Evolutionary conservation across 2,329 filamentous ascomycete species (phyloP), one percentile per base, ranked within the genome.

Genomic region (Teratosphaeria destructans): DNA sequence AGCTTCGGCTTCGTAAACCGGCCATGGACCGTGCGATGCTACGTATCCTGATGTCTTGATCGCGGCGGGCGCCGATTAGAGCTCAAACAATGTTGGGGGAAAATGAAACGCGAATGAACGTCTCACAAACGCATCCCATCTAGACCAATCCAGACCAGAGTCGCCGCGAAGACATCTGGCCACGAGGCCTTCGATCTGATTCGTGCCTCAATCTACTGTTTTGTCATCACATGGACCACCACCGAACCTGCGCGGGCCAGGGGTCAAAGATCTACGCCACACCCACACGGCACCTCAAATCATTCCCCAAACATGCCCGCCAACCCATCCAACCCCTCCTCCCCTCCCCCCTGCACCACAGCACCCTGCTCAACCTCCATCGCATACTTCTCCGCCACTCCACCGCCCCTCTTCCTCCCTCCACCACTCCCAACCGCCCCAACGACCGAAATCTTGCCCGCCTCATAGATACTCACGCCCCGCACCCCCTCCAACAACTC

Each of bases 401-500:
- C 57, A 49, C 19, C n/a, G n/a, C 16, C 2, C n/a, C 7, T 49
- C 43, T 23, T 49, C 19, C 23, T 49, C n/a, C n/a, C 43, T 23
- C 43, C 23, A 23, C 23, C 23, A 23, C 23, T 23, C 23, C 23
- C 23, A 23, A 2, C 23, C 23, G 23, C 43, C n/a, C 5, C 16
- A 23, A 5, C 5, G 16, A 8, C 10, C 6, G 37, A 11, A n/a
- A 99, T 85, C 73, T 90, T 94, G 29, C 94, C 94, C 78, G 94
- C 88, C 75, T 99, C 94, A 7, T 92, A 89, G 59, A 99, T 89
- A 67, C 91, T 93, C 5, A 97, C 86, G 0, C 94, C 94, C 65
- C 95, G 86, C 6, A 99, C 81, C 52, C 91, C 87, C 66, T 91
- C 89, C 26, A 99, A 78, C 16, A 99, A 77, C 63, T 96, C 90